These are phyloP conservation scores for Aspergillus versicolor DNA, from an alignment of 2,329 filamentous ascomycete species.

Conservation along the genomic window DNA sequence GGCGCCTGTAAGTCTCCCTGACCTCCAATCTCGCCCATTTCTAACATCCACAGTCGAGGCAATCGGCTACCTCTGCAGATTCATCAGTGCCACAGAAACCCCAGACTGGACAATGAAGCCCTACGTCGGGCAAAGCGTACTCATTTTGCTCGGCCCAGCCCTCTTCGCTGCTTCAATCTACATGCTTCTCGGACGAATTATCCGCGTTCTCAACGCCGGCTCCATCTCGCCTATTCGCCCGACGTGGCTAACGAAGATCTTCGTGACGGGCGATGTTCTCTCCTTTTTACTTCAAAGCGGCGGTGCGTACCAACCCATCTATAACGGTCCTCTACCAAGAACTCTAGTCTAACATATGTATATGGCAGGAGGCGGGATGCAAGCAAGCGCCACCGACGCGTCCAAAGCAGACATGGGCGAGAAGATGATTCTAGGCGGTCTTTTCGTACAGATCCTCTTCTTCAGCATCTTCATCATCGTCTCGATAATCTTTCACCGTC, in stretches of 20 bases:
- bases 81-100: constrained; percentile 6
- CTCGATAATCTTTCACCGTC: constrained; percentile 10
- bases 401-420: constrained; percentile 15
- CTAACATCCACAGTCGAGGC: constrained; percentile 4
- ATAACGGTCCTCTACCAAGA: neutral
- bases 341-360: too few relatives aligned
- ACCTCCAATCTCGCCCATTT: too few relatives aligned
- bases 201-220: constrained; percentile 35
- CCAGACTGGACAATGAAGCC: constrained; percentile 11
- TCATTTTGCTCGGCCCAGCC: constrained; percentile 7
- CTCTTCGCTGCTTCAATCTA: constrained; percentile 42
- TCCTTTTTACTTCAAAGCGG: constrained; percentile 33
- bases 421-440: constrained; percentile 53
- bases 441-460: constrained; percentile 59
- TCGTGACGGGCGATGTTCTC: constrained; percentile 34
- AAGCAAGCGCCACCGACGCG: constrained; percentile 5
- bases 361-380: constrained; percentile 18
- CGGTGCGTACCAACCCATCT: constrained; percentile 15
- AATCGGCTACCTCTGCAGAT: constrained; percentile 11
- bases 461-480: constrained; percentile 57
- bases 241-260: constrained; percentile 40
- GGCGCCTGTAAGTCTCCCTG: constrained; percentile 33
- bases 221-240: constrained; percentile 29
- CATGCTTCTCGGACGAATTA: constrained; percentile 41
- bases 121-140: constrained; percentile 8